Conservation (phyloP, 495 filamentous ascomycete genomes). For the Durotheca rogersii region DNA sequence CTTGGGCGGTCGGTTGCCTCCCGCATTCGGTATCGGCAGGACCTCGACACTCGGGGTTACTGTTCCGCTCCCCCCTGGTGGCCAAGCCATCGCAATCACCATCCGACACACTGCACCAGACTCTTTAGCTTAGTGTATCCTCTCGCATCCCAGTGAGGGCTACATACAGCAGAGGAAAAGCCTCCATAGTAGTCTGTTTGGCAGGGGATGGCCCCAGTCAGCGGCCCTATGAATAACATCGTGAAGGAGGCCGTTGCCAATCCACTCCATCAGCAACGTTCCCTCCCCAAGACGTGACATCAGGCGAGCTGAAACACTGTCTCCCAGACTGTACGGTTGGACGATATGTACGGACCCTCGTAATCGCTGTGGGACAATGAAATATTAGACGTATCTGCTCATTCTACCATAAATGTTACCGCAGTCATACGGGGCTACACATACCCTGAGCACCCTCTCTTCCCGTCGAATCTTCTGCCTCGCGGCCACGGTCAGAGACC, state of each 20-base stretch:
- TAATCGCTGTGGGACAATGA: slow-evolving; percentile 10
- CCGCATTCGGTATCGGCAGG: slow-evolving; percentile 3
- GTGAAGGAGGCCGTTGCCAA: slow-evolving; percentile 13
- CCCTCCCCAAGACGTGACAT: slow-evolving; percentile 6
- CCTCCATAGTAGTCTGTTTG: slow-evolving; percentile 30
- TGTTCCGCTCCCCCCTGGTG: not conserved
- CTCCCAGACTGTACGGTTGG: slow-evolving; percentile 11
- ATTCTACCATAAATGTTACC: not conserved
- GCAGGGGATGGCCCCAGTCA: slow-evolving; percentile 17
- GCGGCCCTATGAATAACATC: slow-evolving; percentile 4
- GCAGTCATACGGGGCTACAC: not conserved
- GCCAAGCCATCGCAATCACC: slow-evolving; percentile 28
- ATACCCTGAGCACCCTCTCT: slow-evolving; percentile 14
- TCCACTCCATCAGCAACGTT: slow-evolving; percentile 23
- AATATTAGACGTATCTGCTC: not conserved
- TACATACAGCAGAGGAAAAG: slow-evolving; percentile 26
- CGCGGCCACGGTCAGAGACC: not conserved
- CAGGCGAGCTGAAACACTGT: not conserved
- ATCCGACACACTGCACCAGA: slow-evolving; percentile 19
- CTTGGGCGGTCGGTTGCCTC: slow-evolving; percentile 8
- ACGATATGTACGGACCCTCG: slow-evolving; percentile 16
- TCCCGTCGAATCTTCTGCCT: slow-evolving; percentile 4
- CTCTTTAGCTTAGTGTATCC: not conserved
- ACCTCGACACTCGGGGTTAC: not conserved
- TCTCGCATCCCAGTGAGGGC: too few species aligned